These are phyloP conservation scores for Eimeria brunetti DNA, from an alignment of 169 alveolate genomes.

Conservation along the genomic window DNA sequence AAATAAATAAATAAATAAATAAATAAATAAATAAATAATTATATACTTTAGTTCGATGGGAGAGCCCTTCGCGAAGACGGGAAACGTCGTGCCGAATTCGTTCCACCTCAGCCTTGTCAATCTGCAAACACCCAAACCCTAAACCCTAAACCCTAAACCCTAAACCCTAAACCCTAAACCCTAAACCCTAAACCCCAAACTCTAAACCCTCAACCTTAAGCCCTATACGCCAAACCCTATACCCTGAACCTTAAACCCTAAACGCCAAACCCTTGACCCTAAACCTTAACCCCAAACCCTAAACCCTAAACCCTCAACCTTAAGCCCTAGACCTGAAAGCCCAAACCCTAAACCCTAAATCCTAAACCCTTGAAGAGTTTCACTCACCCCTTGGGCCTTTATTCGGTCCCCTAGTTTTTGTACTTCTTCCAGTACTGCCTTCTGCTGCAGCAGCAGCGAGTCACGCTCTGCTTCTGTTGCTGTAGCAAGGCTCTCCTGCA, in stretches of 20 bases:
- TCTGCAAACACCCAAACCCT: constrained; percentile 19
- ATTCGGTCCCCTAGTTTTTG: constrained; percentile 2
- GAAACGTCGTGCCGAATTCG: constrained; percentile 15
- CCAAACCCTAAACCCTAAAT: too few relatives aligned
- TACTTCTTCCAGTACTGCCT: constrained; percentile 27
- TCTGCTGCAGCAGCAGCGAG: constrained; percentile 48
- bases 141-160: constrained; percentile 44
- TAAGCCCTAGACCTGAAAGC: too few relatives aligned
- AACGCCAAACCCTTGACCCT: too few relatives aligned
- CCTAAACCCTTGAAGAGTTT: too few relatives aligned
- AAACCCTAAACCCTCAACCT: too few relatives aligned
- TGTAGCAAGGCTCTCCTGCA: constrained; percentile 44
- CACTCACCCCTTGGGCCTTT: constrained; percentile 57
- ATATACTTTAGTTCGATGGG: constrained; percentile 14
- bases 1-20: neutral
- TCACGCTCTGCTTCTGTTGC: constrained; percentile 48
- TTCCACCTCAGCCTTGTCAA: constrained; percentile 56
- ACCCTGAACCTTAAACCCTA: too few relatives aligned
- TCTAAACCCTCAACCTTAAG: too few relatives aligned
- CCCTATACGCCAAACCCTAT: too few relatives aligned
- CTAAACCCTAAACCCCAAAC: too few relatives aligned
- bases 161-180: constrained; percentile 16
- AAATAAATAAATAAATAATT: neutral
- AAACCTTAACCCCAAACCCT: too few relatives aligned
- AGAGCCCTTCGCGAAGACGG: constrained; percentile 27